Base-by-base conservation (phyloP, 2,329 filamentous ascomycete genomes). In the Cercospora canescens region DNA sequence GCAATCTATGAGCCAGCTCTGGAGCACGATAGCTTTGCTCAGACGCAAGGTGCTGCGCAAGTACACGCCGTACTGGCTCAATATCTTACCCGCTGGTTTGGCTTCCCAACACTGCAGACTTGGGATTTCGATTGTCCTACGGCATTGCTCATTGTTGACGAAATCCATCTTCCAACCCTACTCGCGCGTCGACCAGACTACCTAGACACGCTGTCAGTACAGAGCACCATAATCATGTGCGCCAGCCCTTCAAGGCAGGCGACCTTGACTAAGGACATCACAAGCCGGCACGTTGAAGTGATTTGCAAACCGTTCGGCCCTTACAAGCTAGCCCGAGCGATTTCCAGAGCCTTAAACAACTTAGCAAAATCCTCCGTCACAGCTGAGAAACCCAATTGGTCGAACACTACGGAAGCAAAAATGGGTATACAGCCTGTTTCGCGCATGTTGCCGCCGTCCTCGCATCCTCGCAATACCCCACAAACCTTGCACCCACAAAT, bases 181-280 rank as follows among this genome's bases (percentile, higher is more conserved):
- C 64, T 67, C 12, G 64, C 65, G 4, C 62, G 66, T 4, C 61
- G 66, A 18, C 65, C 71, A 8, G 34, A 61, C 12, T 62, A 67
- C 30, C 56, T 70, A 18, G 71, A 69, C 14, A 66, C 52, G 16
- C 26, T 63, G 8, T 67, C 57, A 26, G 60, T 65, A 21, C 68
- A 71, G 30, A 74, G 71, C 24, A 70, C 78, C 54, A 71, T 79
- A 37, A 71, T 79, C 11, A 65, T 79, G 3, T 78, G 76, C 62
- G 74, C 76, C 12, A 76, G 75, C 60, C 70, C 74, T 5, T 72
- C 75, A 34, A 61, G 70, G 32, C 69, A 72, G 64, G 67, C 69
- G 2, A 62, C 70, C n/a, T 45, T 72, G 37, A 56, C 70, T 3
- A 64, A 67, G 48, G 70, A 72, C 45, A 70, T 72, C 35, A 62